Conservation (phyloP, 768 basidiomycete genomes). For the Rhodotorula diobovata region DNA sequence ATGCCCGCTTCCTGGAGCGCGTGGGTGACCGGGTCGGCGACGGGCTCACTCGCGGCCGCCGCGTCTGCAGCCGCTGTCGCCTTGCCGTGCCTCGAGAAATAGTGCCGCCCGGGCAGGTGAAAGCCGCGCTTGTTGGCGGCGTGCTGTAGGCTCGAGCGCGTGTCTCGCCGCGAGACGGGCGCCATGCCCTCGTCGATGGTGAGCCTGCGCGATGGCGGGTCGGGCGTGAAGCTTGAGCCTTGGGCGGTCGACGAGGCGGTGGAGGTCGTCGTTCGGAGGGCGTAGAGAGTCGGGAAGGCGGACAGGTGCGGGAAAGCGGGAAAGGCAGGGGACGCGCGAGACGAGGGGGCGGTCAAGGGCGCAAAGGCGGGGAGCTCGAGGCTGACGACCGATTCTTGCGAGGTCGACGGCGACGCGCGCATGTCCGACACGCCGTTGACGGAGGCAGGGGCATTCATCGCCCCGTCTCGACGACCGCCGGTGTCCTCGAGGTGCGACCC, state of each 20-base stretch:
- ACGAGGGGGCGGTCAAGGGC: background rate
- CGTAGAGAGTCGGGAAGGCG: background rate
- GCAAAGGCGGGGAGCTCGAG: background rate
- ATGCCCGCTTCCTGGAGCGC: conserved; percentile 9
- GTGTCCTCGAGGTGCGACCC: background rate
- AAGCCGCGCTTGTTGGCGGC: too few relatives aligned
- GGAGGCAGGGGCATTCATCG: background rate
- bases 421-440: background rate
- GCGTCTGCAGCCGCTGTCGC: background rate
- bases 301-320: background rate
- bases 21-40: conserved; percentile 5
- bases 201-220: conserved; percentile 9
- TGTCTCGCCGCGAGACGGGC: background rate
- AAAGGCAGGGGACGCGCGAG: background rate
- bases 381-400: conserved; percentile 5
- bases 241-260: background rate
- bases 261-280: background rate
- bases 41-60: too few relatives aligned
- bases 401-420: background rate
- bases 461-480: background rate
- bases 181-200: conserved; percentile 7
- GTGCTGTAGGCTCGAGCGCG: background rate
- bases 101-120: conserved; percentile 1
- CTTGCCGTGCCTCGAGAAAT: background rate
- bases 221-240: background rate